Evolutionary conservation across 2,329 filamentous ascomycete genomes (phyloP).

Genomic region (Penicillium capsulatum): DNA sequence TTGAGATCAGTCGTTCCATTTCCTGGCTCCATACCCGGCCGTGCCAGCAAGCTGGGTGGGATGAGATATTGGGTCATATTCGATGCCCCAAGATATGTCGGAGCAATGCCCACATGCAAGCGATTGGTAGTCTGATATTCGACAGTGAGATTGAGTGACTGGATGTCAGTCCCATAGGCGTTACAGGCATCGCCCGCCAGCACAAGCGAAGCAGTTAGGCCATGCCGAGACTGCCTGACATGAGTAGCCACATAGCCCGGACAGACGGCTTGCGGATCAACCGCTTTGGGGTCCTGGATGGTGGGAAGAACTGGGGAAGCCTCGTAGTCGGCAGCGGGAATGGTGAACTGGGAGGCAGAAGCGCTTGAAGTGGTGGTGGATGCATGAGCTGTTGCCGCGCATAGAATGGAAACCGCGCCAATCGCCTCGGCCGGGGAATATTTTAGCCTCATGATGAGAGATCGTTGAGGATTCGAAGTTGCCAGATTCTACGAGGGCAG

Average conservation of each 20-base stretch:
- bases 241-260: constrained; percentile 56
- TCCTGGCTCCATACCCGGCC: no score
- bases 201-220: constrained; percentile 50
- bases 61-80: constrained; percentile 69
- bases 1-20: no score
- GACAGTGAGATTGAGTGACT: constrained; percentile 62
- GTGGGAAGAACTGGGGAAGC: no score
- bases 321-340: no score
- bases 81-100: constrained; percentile 56
- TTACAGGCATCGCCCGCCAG: constrained; percentile 60
- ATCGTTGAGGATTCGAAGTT: no score
- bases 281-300: constrained; percentile 60
- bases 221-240: constrained; percentile 44
- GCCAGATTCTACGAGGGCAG: no score
- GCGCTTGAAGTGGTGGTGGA: no score
- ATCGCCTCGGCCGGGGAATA: no score
- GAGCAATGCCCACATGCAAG: constrained; percentile 66
- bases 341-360: no score
- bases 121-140: constrained; percentile 63
- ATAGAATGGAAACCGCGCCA: no score
- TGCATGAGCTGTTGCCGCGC: no score
- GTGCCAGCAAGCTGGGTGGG: constrained; percentile 48
- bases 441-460: no score
- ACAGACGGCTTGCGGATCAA: constrained; percentile 61
- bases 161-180: constrained; percentile 71